phyloP scores from a whole-genome alignment of 1,139 yeast species.

The Saccharomycopsis hybrid region DNA sequence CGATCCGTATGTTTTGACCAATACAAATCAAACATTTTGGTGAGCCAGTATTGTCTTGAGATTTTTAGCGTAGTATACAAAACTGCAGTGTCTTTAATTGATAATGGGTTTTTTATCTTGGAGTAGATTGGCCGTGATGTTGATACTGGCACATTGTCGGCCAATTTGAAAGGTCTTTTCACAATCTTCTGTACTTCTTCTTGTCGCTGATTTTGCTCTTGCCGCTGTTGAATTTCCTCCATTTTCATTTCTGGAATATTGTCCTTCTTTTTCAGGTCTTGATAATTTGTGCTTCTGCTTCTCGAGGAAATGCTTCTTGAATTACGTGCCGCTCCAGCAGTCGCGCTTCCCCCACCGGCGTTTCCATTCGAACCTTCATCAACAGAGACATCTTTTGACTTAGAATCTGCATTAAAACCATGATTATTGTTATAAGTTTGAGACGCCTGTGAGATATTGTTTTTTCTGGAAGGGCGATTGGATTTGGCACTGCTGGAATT shows the following conservation, averaged over 20 bases:
- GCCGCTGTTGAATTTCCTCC: constrained; percentile 6
- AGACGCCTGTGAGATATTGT: no score
- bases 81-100: constrained; percentile 68
- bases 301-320: not conserved
- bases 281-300: no score
- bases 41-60: constrained; percentile 71
- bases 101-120: constrained; percentile 42
- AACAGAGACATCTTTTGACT: no score
- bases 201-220: constrained; percentile 39
- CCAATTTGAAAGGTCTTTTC: constrained; percentile 14
- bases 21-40: constrained; percentile 69
- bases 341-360: not conserved
- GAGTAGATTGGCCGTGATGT: constrained; percentile 17
- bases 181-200: constrained; percentile 27
- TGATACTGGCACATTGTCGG: constrained; percentile 13
- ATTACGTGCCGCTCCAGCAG: not conserved
- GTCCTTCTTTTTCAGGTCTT: no score
- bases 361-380: no score
- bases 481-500: no score
- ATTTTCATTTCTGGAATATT: not conserved
- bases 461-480: no score
- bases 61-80: constrained; percentile 64
- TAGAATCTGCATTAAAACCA: no score
- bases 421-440: no score
- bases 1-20: constrained; percentile 65